Conservation (phyloP, 2,329 filamentous ascomycete species). For the Neonectria neomacrospora region DNA sequence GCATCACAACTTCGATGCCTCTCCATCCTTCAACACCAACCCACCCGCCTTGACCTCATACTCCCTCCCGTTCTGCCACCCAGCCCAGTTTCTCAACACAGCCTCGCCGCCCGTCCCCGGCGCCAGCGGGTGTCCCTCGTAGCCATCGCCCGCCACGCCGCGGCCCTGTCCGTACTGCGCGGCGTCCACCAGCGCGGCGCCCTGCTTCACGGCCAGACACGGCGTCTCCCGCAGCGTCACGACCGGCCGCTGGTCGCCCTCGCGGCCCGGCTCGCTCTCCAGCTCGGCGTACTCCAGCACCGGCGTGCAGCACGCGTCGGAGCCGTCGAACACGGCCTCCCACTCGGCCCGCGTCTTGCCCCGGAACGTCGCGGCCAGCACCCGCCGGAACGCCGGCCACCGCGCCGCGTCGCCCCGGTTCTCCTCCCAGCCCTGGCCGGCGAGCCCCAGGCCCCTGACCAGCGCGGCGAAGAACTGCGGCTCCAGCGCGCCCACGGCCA, state of each 20-base stretch:
- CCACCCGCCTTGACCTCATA: slow-evolving; percentile 75
- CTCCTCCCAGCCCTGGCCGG: slow-evolving; percentile 60
- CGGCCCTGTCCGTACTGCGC: slow-evolving; percentile 69
- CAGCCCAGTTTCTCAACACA: slow-evolving; percentile 76
- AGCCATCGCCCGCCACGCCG: slow-evolving; percentile 75
- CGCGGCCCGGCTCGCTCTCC: slow-evolving; percentile 59
- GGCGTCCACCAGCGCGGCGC: slow-evolving; percentile 45
- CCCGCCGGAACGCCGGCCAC: slow-evolving; percentile 74
- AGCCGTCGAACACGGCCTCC: slow-evolving; percentile 88
- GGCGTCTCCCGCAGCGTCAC: slow-evolving; percentile 79
- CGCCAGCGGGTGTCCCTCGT: slow-evolving; percentile 66
- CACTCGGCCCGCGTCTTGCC: slow-evolving; percentile 79
- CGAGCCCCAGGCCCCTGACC: slow-evolving; percentile 73
- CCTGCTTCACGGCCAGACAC: slow-evolving; percentile 68
- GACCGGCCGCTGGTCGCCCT: slow-evolving; percentile 76
- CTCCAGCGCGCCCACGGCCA: slow-evolving; percentile 92
- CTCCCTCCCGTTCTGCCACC: slow-evolving; percentile 78
- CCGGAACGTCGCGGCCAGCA: slow-evolving; percentile 74
- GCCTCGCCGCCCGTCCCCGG: slow-evolving; percentile 80
- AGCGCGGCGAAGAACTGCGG: slow-evolving; percentile 82
- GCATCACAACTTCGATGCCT: slow-evolving; percentile 49
- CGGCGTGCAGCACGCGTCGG: slow-evolving; percentile 92
- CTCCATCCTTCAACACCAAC: slow-evolving; percentile 58
- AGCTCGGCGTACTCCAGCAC: slow-evolving; percentile 82
- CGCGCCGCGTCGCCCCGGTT: slow-evolving; percentile 67